Base-by-base conservation (phyloP, 2,329 filamentous ascomycete species). In the Monosporascus sp. region DNA sequence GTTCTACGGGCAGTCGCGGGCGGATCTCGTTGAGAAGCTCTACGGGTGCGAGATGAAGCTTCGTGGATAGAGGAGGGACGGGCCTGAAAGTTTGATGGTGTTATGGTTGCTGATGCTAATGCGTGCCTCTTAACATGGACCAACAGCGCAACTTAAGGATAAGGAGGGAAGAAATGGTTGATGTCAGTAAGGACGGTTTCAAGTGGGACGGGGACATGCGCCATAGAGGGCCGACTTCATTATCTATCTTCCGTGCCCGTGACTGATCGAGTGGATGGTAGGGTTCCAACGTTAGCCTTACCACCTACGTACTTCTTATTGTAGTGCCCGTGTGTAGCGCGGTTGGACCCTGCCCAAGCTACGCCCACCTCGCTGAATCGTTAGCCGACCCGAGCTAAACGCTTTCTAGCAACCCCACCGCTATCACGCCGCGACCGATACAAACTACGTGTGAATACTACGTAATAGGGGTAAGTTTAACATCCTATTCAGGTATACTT, bases 31-130 rank as follows among this genome's bases (percentile, higher is more conserved):
- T 56, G 53, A 49, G 53, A 51, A 57, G 55, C 56, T 63, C 49
- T 58, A 48, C 58, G 58, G 51, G 60, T 55, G 54, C 57, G 54
- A 57, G 54, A 54, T 28, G 43, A 31, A 52, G 53, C 48, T 58
- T 59, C 59, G 56, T 58, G 57, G 56, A 51, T 59, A 62, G 66
- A 68, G 65, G 66, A 68, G 66, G 64, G 64, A 60, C 59, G 51
- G 48, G 51, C 50, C 44, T 49, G 48, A 46, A 35, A 28, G 53
- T 55, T 57, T 59, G 56, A 56, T 17, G 55, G 60, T 51, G 63
- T 48, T 62, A 67, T 66, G 59, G 59, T 67, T 61, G 53, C 54
- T 52, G 51, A 7, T 22, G 35, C 37, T 38, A 26, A n/a, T 1
- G 38, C 18, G 18, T 20, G 38, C 18, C 38, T 41, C 17, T 5